Evolutionary conservation across 805 yeast genomes (phyloP).

Genomic region (Sugiyamaella lignohabitans): DNA sequence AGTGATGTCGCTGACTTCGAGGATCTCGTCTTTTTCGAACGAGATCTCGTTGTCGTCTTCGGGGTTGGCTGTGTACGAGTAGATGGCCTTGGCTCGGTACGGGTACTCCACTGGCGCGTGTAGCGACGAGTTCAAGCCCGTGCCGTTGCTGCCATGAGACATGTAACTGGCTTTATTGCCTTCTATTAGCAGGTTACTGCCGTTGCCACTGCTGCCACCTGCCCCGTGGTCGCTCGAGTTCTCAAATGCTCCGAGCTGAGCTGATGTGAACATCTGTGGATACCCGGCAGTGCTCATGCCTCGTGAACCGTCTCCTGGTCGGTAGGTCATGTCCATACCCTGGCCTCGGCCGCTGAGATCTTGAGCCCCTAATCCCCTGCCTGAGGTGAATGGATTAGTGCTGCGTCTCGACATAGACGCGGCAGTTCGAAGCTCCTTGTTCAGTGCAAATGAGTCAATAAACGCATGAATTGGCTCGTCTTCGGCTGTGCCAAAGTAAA

Average conservation of each 20-base stretch:
- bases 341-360: background rate
- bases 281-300: slow-evolving; percentile 3
- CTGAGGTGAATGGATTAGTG: slow-evolving; percentile 2
- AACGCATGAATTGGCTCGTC: slow-evolving; percentile 81
- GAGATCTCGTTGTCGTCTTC: slow-evolving; percentile 91
- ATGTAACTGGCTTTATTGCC: slow-evolving; percentile 10
- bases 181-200: background rate
- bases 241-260: slow-evolving; percentile 37
- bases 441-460: slow-evolving; percentile 73
- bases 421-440: slow-evolving; percentile 10
- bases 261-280: slow-evolving; percentile 30
- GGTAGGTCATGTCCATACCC: slow-evolving; percentile 18
- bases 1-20: slow-evolving; percentile 84
- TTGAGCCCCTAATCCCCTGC: slow-evolving; percentile 5
- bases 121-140: slow-evolving; percentile 11
- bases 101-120: slow-evolving; percentile 50
- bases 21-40: slow-evolving; percentile 83
- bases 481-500: slow-evolving; percentile 86
- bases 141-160: slow-evolving; percentile 8
- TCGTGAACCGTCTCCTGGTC: slow-evolving; percentile 5
- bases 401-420: slow-evolving; percentile 3
- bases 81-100: slow-evolving; percentile 79
- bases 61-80: slow-evolving; percentile 81
- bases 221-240: slow-evolving; percentile 27
- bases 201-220: background rate